Evolutionary conservation across 23 red algal genomes (phyloP).

Genomic region (Gracilaria caudata): DNA sequence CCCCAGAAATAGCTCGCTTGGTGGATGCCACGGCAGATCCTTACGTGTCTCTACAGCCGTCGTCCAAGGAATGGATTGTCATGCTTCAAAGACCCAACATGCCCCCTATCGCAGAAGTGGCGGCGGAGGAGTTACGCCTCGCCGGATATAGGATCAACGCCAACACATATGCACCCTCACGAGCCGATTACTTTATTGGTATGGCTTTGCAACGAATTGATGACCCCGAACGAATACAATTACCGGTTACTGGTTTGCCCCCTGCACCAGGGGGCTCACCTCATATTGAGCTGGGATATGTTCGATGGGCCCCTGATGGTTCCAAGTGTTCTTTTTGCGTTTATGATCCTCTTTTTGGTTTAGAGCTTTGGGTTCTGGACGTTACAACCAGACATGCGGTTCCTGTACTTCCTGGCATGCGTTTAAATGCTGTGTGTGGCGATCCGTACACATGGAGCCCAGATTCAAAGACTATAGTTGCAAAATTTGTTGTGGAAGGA

Average conservation of each 20-base stretch:
- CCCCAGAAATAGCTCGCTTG: slow-evolving; percentile 66
- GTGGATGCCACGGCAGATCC: slow-evolving; percentile 81
- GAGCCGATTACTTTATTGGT: slow-evolving; percentile 80
- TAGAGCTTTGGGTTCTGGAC: slow-evolving; percentile 87
- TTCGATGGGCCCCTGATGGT: slow-evolving; percentile 93
- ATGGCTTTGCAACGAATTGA: slow-evolving; percentile 76
- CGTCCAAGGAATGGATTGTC: slow-evolving; percentile 71
- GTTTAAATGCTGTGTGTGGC: slow-evolving; percentile 79
- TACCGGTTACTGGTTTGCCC: slow-evolving; percentile 61
- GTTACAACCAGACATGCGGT: slow-evolving; percentile 39
- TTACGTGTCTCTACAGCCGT: slow-evolving; percentile 70
- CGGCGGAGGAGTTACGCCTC: slow-evolving; percentile 85
- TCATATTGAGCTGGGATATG: slow-evolving; percentile 77
- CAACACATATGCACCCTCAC: slow-evolving; percentile 85
- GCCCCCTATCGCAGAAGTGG: slow-evolving; percentile 79
- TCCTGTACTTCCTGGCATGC: slow-evolving; percentile 50
- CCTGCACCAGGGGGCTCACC: slow-evolving; percentile 25
- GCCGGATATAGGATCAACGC: slow-evolving; percentile 93
- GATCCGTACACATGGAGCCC: slow-evolving; percentile 84
- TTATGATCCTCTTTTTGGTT: slow-evolving; percentile 70
- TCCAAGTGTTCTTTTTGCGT: slow-evolving; percentile 81
- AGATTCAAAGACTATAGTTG: slow-evolving; percentile 74
- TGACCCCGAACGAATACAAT: slow-evolving; percentile 26
- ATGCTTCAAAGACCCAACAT: slow-evolving; percentile 82
- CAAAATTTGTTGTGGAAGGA: slow-evolving; percentile 81